phyloP scores from a whole-genome alignment of 352 stramenopile genomes.

The Pythium phragmitis region DNA sequence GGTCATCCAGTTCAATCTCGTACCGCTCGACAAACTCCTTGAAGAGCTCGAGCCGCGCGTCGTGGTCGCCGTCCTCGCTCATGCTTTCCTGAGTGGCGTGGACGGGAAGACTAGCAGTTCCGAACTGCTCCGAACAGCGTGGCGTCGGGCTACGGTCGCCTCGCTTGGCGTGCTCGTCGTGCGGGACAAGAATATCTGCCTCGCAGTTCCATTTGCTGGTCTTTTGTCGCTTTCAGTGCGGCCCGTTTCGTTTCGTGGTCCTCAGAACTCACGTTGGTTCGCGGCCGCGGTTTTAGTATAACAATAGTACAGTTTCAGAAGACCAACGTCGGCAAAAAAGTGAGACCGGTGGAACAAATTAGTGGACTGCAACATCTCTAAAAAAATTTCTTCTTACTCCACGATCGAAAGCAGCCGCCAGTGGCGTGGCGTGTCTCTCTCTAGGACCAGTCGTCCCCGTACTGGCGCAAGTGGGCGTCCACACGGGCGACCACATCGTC shows the following conservation, averaged over 20 bases:
- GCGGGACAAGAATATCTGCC: not conserved
- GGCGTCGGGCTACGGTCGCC: too few relatives aligned
- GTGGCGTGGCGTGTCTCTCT: not conserved
- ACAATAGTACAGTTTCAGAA: too few relatives aligned
- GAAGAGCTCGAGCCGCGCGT: conserved; percentile 46
- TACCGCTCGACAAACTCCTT: conserved; percentile 65
- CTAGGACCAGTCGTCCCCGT: conserved; percentile 53
- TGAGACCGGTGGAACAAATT: not conserved
- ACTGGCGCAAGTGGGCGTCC: conserved; percentile 59
- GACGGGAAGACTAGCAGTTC: not conserved
- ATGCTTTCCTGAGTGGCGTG: conserved; percentile 26
- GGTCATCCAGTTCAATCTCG: conserved; percentile 68
- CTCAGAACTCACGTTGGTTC: conserved; percentile 11
- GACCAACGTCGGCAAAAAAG: too few relatives aligned
- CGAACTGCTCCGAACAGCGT: not conserved
- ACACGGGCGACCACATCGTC: conserved; percentile 64
- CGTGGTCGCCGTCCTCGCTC: conserved; percentile 45
- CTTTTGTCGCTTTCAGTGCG: not conserved
- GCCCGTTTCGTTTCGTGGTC: conserved; percentile 5
- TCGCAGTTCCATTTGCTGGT: conserved; percentile 11
- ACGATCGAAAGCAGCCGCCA: not conserved
- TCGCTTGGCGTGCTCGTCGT: too few relatives aligned
- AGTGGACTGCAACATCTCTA: not conserved
- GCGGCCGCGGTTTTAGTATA: not conserved
- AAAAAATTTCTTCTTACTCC: conserved; percentile 1